These are phyloP conservation scores for Strigomonas culicis DNA, from an alignment of 208 protist species.

Conservation along the genomic window DNA sequence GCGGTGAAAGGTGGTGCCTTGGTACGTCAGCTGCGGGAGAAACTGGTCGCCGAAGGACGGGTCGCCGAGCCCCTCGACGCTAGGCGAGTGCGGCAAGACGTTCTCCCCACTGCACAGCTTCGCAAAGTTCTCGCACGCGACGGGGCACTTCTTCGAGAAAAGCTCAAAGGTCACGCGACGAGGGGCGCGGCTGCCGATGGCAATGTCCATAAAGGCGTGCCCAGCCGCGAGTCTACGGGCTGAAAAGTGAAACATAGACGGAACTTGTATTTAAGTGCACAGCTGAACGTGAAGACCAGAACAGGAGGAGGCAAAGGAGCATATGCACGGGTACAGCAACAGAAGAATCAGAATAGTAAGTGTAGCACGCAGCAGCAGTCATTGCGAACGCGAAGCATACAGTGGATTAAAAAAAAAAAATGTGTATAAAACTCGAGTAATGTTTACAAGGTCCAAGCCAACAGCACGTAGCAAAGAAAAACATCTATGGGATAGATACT, in stretches of 20 bases:
- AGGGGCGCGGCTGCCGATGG: slow-evolving; percentile 43
- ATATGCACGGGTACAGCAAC: neutral
- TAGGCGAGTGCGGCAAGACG: slow-evolving; percentile 54
- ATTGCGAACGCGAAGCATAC: no score
- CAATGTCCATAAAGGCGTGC: slow-evolving; percentile 75
- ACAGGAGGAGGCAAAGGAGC: slow-evolving; percentile 6
- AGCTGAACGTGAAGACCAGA: slow-evolving; percentile 11
- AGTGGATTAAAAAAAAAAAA: neutral
- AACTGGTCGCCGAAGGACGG: slow-evolving; percentile 75
- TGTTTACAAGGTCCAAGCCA: no score
- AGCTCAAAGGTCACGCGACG: slow-evolving; percentile 78
- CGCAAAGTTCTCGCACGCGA: slow-evolving; percentile 83
- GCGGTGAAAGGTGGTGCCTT: slow-evolving; percentile 89
- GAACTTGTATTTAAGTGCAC: neutral
- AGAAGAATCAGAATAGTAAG: no score
- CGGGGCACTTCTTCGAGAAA: slow-evolving; percentile 66
- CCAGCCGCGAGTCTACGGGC: slow-evolving; percentile 23
- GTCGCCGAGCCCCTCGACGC: slow-evolving; percentile 49
- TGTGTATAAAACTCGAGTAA: slow-evolving; percentile 2
- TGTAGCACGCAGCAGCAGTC: neutral
- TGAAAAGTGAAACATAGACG: slow-evolving; percentile 36
- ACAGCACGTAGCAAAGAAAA: neutral
- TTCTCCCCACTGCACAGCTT: slow-evolving; percentile 88
- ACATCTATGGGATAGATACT: no score
- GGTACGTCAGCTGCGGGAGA: slow-evolving; percentile 89